Evolutionary conservation across 2,329 filamentous ascomycete species (phyloP), one percentile per base, ranked within the genome.

Genomic region (Byssothecium circinans): DNA sequence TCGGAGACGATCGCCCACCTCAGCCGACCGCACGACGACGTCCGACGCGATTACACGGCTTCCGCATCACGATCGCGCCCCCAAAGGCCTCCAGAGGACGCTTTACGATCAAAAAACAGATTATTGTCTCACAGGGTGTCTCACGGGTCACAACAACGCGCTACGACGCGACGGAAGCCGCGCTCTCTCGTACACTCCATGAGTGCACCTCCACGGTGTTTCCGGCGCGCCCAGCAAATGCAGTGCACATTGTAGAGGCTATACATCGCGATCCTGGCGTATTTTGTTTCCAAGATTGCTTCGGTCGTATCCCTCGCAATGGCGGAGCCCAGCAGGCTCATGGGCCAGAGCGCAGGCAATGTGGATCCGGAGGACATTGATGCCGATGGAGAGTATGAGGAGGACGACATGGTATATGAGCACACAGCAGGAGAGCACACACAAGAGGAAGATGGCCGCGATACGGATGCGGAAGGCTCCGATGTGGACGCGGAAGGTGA

Each of bases 401-500:
- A 70, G 46, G 71, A 72, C 37, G 66, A 71, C 54, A 51, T 62
- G 36, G 61, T 59, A 32, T 63, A 67, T 49, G 60, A 59, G 35
- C 64, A 66, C 22, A 45, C 45, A 17, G 44, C 43, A 2, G 54
- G 41, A 4, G 51, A 50, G 20, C 49, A 58, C 22, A 56, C 49
- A 19, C 53, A 54, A 33, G 61, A 67, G 20, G 49, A 47, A 19
- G 67, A 67, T 6, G 67, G 63, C 20, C 57, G 70, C 48, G 62
- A 57, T 25, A 69, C 66, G n/a, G 71, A 74, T 52, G 68, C 67
- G 11, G 70, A 70, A 48, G 68, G 67, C 49, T 73, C 72, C 34
- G 73, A 76, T 30, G 62, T 72, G n/a, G 72, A 74, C 50, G 70
- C 68, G 12, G 72, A 71, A 47, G 68, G 68, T 43, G 71, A 73